A percentile compares a stretch with the other conserved stretches of the same genome.
phyloP scores from a whole-genome alignment of 805 yeast species.

The Torulaspora delbrueckii region DNA sequence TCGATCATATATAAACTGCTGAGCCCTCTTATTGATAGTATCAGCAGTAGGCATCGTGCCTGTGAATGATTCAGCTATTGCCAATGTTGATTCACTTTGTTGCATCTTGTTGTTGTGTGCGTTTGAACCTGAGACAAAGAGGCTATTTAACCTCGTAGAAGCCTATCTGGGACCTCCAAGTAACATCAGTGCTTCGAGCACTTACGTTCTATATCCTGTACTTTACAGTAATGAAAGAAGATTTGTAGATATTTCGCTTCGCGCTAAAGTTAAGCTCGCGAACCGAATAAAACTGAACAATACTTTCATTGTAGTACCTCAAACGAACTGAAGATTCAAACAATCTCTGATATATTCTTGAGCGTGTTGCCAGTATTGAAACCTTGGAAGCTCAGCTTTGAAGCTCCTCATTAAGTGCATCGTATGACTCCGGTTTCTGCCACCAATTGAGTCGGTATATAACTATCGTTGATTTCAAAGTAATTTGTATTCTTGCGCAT shows the following conservation, averaged over 20 bases:
- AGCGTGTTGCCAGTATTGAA: no score
- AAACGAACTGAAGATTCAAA: no score
- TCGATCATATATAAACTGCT: background rate
- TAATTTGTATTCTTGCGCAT: background rate
- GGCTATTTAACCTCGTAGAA: background rate
- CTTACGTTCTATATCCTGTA: no score
- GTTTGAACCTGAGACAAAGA: background rate
- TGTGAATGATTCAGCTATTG: background rate
- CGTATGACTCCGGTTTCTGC: conserved; percentile 1
- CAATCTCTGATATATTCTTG: no score
- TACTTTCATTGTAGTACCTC: no score
- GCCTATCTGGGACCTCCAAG: background rate
- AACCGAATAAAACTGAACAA: no score
- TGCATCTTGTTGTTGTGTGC: background rate
- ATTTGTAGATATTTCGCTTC: no score
- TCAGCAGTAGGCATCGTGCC: background rate
- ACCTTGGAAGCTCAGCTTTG: no score
- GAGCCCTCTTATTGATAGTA: background rate
- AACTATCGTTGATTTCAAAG: conserved; percentile 1
- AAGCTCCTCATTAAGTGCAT: background rate
- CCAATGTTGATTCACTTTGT: background rate
- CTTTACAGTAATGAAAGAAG: no score
- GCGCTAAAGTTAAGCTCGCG: no score
- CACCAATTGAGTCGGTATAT: conserved; percentile 1
- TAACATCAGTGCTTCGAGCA: background rate